Conservation (phyloP, 371 early-diverging fungal genomes). For the Smittium mucronatum region DNA sequence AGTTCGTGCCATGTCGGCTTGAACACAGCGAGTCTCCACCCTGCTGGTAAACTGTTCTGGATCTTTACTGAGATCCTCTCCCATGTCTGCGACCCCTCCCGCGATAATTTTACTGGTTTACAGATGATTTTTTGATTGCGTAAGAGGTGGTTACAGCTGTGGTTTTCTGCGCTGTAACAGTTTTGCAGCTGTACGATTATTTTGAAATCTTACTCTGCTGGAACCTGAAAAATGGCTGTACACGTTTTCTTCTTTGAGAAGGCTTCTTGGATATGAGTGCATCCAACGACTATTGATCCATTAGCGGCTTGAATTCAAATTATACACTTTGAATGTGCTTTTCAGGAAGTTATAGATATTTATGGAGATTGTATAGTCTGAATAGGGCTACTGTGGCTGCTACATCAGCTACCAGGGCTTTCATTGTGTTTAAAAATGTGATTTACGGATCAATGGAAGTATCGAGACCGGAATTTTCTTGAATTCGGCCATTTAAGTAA, state of each 20-base stretch:
- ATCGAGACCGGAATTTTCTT: not conserved
- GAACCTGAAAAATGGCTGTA: not conserved
- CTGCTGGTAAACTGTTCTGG: not conserved
- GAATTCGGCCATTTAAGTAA: not conserved
- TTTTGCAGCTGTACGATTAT: not conserved
- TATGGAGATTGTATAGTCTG: not conserved
- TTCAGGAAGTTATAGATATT: not conserved
- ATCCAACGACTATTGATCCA: not conserved
- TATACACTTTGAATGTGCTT: not conserved
- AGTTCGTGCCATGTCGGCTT: not conserved
- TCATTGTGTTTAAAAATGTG: not conserved
- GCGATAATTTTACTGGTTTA: not conserved
- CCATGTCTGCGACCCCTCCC: not conserved
- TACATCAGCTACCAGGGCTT: not conserved
- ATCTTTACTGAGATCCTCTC: not conserved
- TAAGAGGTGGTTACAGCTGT: not conserved
- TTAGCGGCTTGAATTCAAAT: not conserved
- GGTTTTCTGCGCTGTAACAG: not conserved
- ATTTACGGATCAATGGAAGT: not conserved
- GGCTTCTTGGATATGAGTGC: not conserved
- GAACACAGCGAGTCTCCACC: not conserved
- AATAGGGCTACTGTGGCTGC: not conserved
- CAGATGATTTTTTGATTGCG: not conserved
- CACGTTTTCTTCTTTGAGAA: not conserved
- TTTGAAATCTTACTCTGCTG: not conserved